Evolutionary conservation across 176 grass and related monocot species (phyloP), one percentile per base, ranked within the genome.

Genomic region (Melocanna baccifera): DNA sequence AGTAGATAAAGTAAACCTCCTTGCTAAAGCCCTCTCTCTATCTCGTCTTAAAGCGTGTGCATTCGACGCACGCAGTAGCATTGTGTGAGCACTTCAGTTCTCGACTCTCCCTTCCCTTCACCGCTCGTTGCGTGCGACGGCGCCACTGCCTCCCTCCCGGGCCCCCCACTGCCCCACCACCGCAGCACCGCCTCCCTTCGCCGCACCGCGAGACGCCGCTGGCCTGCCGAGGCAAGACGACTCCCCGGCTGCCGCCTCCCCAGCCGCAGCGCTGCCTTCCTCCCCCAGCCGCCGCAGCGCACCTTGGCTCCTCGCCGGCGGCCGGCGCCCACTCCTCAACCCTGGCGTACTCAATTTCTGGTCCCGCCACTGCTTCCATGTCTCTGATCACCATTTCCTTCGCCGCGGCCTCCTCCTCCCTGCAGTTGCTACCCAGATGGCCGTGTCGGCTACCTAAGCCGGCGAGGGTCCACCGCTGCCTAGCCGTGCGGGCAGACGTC

Each of bases 401-500:
- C 63, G 13, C 71, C 7, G 19, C 53, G n/a, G 32, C 71, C 20
- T 30, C 68, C 64, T 62, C 57, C 18, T 78, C 70, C 30, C 11
- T 20, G 22, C 36, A 75, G 61, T 30, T 12, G 67, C 40, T 67
- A 1, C 87, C 69, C 22, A 75, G 41, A 76, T 67, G 78, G 85
- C 22, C 48, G 71, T 76, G 62, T 32, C 12, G 59, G 47, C 39
- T 43, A 15, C 45, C 20, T 39, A 76, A 56, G 57, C 13, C 22
- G 71, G 56, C 55, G 55, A 86, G 67, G 65, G 20, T 18, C 28
- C 59, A 53, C 84, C 48, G 67, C 40, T 79, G 79, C 30, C 74
- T 90, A 22, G 73, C 56, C 1, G 93, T 83, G 68, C 92, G 88
- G 64, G 89, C 93, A 6, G 86, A 84, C 41, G 78, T 88, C 29